A percentile compares a stretch with the other conserved stretches of the same genome.
Conservation (phyloP, 164 flowering plant genomes). For the Vitis amurensis region DNA sequence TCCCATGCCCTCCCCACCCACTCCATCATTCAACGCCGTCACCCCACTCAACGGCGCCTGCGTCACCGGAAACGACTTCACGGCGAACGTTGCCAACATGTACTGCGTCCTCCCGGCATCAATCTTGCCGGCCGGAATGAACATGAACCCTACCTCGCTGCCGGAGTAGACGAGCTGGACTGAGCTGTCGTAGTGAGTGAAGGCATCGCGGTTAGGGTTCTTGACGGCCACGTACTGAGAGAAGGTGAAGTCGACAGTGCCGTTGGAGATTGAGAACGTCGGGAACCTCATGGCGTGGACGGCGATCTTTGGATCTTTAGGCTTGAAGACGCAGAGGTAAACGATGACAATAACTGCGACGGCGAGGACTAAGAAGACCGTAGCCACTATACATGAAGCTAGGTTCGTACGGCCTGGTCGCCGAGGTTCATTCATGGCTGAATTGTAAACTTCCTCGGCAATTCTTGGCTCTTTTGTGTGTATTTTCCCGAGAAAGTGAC, state of each 20-base stretch:
- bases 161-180: conserved; percentile 28
- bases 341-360: conserved; percentile 9
- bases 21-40: not conserved
- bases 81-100: conserved; percentile 32
- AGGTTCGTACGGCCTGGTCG: conserved; percentile 8
- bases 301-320: conserved; percentile 26
- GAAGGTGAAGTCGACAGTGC: conserved; percentile 37
- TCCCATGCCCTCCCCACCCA: not conserved
- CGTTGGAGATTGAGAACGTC: conserved; percentile 25
- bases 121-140: conserved; percentile 39
- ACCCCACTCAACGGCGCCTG: conserved; percentile 3
- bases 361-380: conserved; percentile 26
- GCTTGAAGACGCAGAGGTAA: conserved; percentile 35
- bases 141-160: conserved; percentile 24
- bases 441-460: too few relatives aligned
- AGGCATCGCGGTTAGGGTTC: conserved; percentile 36
- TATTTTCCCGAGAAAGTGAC: too few relatives aligned
- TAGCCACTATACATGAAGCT: conserved; percentile 36
- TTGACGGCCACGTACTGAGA: conserved; percentile 30
- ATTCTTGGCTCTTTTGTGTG: too few relatives aligned
- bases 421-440: not conserved
- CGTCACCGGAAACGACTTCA: conserved; percentile 23
- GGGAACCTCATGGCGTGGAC: conserved; percentile 33
- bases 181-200: conserved; percentile 45
- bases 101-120: conserved; percentile 27